Percentiles rank a stretch among this genome's conserved stretches.
Evolutionary conservation across 176 grass and related monocot species (phyloP).

Genomic region (Oropetium thomaeum): DNA sequence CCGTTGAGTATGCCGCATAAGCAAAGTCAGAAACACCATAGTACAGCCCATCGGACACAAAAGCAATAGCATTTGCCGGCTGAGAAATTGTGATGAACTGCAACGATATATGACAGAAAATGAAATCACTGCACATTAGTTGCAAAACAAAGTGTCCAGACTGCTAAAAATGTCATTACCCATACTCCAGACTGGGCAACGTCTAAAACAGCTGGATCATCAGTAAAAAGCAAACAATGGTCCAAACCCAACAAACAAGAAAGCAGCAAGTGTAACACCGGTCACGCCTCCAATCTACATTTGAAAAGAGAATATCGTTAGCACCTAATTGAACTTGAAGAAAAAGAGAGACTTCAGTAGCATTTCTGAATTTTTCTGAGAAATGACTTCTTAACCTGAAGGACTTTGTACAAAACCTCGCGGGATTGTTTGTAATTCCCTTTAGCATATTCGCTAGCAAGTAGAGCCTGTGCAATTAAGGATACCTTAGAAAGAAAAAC

Average conservation of each 20-base stretch:
- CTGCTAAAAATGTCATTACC: slow-evolving; percentile 44
- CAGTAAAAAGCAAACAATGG: slow-evolving; percentile 67
- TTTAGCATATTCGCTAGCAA: slow-evolving; percentile 76
- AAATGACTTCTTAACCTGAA: too few relatives aligned
- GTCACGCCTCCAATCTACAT: slow-evolving; percentile 67
- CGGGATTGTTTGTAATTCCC: slow-evolving; percentile 74
- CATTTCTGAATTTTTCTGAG: too few relatives aligned
- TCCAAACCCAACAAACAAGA: slow-evolving; percentile 78
- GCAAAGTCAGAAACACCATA: slow-evolving; percentile 90
- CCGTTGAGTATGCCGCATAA: slow-evolving; percentile 86
- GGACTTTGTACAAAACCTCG: slow-evolving; percentile 56
- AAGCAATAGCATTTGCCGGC: slow-evolving; percentile 82
- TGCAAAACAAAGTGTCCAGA: too few relatives aligned
- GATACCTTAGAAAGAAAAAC: slow-evolving; percentile 22
- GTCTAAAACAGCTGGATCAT: slow-evolving; percentile 64
- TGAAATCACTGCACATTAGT: too few relatives aligned
- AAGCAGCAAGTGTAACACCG: slow-evolving; percentile 55
- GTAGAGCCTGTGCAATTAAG: slow-evolving; percentile 54
- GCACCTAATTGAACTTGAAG: too few relatives aligned
- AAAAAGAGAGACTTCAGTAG: too few relatives aligned
- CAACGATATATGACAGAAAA: too few relatives aligned
- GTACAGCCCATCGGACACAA: slow-evolving; percentile 80
- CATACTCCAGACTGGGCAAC: slow-evolving; percentile 70
- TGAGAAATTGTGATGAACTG: slow-evolving; percentile 95
- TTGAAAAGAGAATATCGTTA: slow-evolving; percentile 2